Evolutionary conservation across 352 stramenopile genomes (phyloP).

Genomic region (Globisporangium radiosum): DNA sequence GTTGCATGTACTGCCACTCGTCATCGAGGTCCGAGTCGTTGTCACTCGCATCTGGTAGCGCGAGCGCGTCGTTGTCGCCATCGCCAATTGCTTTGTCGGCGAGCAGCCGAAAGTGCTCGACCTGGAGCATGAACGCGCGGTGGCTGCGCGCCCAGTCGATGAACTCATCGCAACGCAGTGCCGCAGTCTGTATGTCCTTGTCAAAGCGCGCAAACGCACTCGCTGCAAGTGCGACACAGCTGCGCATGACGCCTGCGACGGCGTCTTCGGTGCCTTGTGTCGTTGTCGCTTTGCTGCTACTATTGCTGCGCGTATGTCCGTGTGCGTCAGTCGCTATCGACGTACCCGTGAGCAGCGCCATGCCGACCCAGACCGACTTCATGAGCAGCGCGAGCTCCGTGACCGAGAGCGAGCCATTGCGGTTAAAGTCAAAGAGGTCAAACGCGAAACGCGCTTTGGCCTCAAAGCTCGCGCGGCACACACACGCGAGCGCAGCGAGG

Average conservation of each 20-base stretch:
- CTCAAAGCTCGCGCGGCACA: slow-evolving; percentile 70
- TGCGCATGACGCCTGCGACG: slow-evolving; percentile 26
- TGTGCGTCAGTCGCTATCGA: not conserved
- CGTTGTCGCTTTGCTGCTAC: slow-evolving; percentile 4
- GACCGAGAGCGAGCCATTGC: slow-evolving; percentile 64
- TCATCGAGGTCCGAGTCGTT: slow-evolving; percentile 68
- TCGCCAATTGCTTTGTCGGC: slow-evolving; percentile 59
- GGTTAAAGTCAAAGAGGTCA: slow-evolving; percentile 78
- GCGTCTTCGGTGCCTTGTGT: slow-evolving; percentile 2
- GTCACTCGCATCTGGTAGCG: slow-evolving; percentile 61
- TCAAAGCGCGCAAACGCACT: slow-evolving; percentile 52
- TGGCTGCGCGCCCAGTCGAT: slow-evolving; percentile 80
- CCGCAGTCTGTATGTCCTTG: slow-evolving; percentile 23
- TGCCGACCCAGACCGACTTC: slow-evolving; percentile 72
- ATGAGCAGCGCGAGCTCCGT: slow-evolving; percentile 74
- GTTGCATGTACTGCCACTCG: slow-evolving; percentile 17
- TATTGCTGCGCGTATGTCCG: not conserved
- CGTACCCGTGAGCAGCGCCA: slow-evolving; percentile 51
- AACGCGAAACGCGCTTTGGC: slow-evolving; percentile 74
- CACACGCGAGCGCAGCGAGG: slow-evolving; percentile 56
- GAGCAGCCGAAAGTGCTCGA: slow-evolving; percentile 71
- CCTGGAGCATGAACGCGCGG: slow-evolving; percentile 79
- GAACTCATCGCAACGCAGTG: slow-evolving; percentile 72
- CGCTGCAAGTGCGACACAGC: slow-evolving; percentile 44
- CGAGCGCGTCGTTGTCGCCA: slow-evolving; percentile 54